A percentile compares a stretch with the other conserved stretches of the same genome.
Conservation (phyloP, 1,284 basidiomycete genomes). For the Garcileccinum viscosum region DNA sequence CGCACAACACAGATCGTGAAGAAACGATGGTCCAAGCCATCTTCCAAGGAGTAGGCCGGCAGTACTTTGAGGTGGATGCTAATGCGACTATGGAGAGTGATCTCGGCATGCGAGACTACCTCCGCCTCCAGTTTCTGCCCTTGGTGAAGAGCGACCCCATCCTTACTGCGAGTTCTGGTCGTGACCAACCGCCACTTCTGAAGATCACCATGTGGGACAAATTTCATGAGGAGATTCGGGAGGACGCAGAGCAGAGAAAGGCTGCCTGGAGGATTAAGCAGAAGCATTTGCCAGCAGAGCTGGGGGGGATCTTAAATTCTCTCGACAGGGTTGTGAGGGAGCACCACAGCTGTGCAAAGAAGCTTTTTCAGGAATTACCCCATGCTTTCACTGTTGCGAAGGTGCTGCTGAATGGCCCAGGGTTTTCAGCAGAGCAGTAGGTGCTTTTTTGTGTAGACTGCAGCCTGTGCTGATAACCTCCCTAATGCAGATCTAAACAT, state of each 20-base stretch:
- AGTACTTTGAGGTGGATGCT: slow-evolving; percentile 16
- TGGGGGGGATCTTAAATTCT: background rate
- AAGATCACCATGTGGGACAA: background rate
- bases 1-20: background rate
- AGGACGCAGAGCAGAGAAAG: slow-evolving; percentile 5
- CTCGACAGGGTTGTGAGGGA: slow-evolving; percentile 4
- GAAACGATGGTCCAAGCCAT: slow-evolving; percentile 12
- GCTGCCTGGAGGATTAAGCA: background rate
- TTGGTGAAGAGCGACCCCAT: background rate
- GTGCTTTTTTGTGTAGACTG: no score
- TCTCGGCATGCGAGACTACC: slow-evolving; percentile 6
- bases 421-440: slow-evolving; percentile 9
- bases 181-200: background rate
- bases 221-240: background rate
- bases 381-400: slow-evolving; percentile 11
- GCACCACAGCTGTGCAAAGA: slow-evolving; percentile 1
- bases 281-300: slow-evolving; percentile 2
- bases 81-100: background rate
- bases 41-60: slow-evolving; percentile 2
- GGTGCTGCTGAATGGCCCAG: slow-evolving; percentile 9
- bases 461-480: no score
- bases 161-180: background rate
- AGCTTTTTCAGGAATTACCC: background rate
- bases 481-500: slow-evolving; percentile 9
- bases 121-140: slow-evolving; percentile 9